Base-by-base conservation (phyloP, 192 early-diverging fungal genomes). In the Cladochytrium replicatum region DNA sequence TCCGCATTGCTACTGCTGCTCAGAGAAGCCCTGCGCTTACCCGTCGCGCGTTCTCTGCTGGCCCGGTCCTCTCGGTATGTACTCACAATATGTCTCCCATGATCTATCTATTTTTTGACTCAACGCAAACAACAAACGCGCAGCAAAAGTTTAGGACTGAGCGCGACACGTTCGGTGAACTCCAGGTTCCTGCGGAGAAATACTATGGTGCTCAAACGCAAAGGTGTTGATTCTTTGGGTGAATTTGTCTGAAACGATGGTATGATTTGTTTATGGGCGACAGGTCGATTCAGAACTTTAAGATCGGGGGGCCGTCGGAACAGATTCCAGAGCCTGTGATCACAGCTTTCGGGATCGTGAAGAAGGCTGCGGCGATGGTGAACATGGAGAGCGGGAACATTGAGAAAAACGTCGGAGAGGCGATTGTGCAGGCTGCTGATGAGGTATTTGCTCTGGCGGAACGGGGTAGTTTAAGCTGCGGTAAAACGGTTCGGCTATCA, bases 191-290 rank as follows among this genome's bases (percentile, higher is more conserved):
- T 21, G 74, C 88, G 17, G 88, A 96, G 70, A 81, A 80, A 62
- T 97, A 95, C 81, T 99, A 89, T 83, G 95, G 93, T 43, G 88
- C 89, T 41, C 95, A 98, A 69, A 96, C 95, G 24, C 88, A 91
- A 61, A 81, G 95, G 79, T 87, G 69, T 45, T 42, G n/a, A 29
- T 27, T n/a, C 32, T 38, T 17, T 32, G 40, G n/a, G n/a, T n/a
- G n/a, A n/a, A n/a, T n/a, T n/a, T n/a, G n/a, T n/a, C n/a, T n/a
- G n/a, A n/a, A n/a, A n/a, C n/a, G n/a, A n/a, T n/a, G n/a, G n/a
- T n/a, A n/a, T n/a, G n/a, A n/a, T n/a, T n/a, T n/a, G n/a, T n/a
- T n/a, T n/a, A n/a, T n/a, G n/a, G n/a, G n/a, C n/a, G n/a, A n/a
- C 53, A 85, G 82, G 44, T 96, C 92, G 28, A 72, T 93, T 42